phyloP scores from a whole-genome alignment of 768 basidiomycete genomes.

The Boletus reticuloceps region DNA sequence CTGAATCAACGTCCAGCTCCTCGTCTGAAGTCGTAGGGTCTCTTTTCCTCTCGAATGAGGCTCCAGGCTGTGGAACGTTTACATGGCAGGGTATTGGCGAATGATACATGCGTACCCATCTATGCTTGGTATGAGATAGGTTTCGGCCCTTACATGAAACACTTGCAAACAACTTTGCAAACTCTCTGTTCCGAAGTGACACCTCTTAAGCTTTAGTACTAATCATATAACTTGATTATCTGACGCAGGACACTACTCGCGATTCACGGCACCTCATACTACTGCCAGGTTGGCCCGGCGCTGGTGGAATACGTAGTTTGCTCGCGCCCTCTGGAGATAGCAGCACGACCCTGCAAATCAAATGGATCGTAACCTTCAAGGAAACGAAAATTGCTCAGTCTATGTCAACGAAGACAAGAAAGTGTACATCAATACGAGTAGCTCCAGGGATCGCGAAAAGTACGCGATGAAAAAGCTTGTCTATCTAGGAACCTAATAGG shows the following conservation, averaged over 20 bases:
- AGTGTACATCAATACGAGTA: not conserved
- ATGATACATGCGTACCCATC: conserved; percentile 27
- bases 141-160: not conserved
- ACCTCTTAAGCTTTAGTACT: no score
- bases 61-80: conserved; percentile 12
- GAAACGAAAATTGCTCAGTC: not conserved
- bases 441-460: not conserved
- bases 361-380: not conserved
- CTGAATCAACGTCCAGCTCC: conserved; percentile 7
- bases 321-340: no score
- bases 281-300: no score
- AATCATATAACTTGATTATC: no score
- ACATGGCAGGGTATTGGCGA: conserved; percentile 12
- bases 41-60: conserved; percentile 9
- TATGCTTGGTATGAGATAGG: conserved; percentile 10
- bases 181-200: no score
- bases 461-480: not conserved
- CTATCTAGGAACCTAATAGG: not conserved
- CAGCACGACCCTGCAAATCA: not conserved
- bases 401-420: not conserved
- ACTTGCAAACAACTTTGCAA: not conserved
- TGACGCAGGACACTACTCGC: no score
- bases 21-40: conserved; percentile 7
- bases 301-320: no score
- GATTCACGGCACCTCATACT: no score